Base-by-base conservation (phyloP, 176 grass and related monocot species). In the Eragrostis curvula region DNA sequence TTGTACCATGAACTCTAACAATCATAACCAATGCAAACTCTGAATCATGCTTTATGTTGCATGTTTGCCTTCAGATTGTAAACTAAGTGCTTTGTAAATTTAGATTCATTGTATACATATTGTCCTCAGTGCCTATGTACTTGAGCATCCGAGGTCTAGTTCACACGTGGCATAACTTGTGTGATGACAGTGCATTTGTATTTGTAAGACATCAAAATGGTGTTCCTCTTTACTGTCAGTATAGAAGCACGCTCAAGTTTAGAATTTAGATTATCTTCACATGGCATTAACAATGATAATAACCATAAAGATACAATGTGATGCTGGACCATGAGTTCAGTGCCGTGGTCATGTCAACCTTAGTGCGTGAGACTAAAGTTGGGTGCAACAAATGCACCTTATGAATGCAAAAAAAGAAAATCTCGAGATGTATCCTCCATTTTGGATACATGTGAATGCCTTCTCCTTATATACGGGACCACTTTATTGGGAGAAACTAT, bases 381-480 rank as follows among this genome's bases (percentile, higher is more conserved):
- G 74, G 86, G 32, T 39, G 75, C 60, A 55, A 71, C 32, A 3
- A 68, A 79, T 28, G 58, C 49, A 78, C 83, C 74, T 79, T 79
- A 23, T 79, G 30, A 53, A 60, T 32, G 20, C 29, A 70, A 80
- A 88, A 88, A 75, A 5, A 75, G 80, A 81, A 70, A 14, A 75
- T 45, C 64, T 85, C 17, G 51, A 88, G 82, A 74, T 84, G 68
- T 30, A 80, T 81, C 48, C 71, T 81, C 71, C 70, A 2, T 23
- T 25, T 70, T 81, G 21, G 45, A 81, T 76, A 66, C 87, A 89
- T 89, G 78, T 85, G 83, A 85, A 77, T 81, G 14, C 23, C 55
- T 66, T 50, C 74, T 85, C 28, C 5, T 51, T 84, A 53, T 48
- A 52, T 42, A 29, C 40, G 39, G 83, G 78, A 65, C 87, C 78